Base-by-base conservation (phyloP, 176 grass and related monocot genomes). In the Hordeum marinum region DNA sequence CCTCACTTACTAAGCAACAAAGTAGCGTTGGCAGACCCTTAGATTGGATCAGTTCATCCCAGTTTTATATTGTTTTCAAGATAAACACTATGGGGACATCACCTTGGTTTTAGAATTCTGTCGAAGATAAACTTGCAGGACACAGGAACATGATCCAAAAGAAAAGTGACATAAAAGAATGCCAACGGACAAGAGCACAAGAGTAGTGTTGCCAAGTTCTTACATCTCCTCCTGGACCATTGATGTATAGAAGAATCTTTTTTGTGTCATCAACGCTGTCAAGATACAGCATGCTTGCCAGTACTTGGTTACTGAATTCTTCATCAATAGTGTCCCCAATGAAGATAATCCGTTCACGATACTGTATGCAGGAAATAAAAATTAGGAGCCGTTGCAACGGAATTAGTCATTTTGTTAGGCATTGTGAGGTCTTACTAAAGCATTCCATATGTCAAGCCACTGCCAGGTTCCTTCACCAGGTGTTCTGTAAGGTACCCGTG, bases 221-320 rank as follows among this genome's bases (percentile, higher is more conserved):
- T 91, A 99, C 96, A 90, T 99, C 96, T 84, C 96, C 96, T 63
- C 96, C 96, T 80, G 84, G 91, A 31, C 93, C 92, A 79, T 96
- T 99, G 40, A 99, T 99, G 78, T 95, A 99, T 17, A 99, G 77
- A 84, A 87, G 84, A 61, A 99, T 81, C 79, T 94, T 95, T 78
- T 94, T 92, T 67, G 90, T 86, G 70, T 87, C 83, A 40, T 99
- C 93, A 15, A 94, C 57, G 71, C 86, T 95, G 77, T 99, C 96
- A 40, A 99, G 93, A 75, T 95, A 99, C 50, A 99, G 32, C 88
- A 99, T 90, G 75, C 89, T 92, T 31, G 93, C 91, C 84, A 99
- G 87, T n/a, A 99, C 88, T 90, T 96, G 89, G 66, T 99, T 94
- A 65, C 93, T 87, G 79, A 87, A 89, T 77, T 99, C 93, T 91